Percentiles rank a stretch among this genome's conserved stretches.
Conservation (phyloP, 176 grass and related monocot genomes). For the Luzula sylvatica region DNA sequence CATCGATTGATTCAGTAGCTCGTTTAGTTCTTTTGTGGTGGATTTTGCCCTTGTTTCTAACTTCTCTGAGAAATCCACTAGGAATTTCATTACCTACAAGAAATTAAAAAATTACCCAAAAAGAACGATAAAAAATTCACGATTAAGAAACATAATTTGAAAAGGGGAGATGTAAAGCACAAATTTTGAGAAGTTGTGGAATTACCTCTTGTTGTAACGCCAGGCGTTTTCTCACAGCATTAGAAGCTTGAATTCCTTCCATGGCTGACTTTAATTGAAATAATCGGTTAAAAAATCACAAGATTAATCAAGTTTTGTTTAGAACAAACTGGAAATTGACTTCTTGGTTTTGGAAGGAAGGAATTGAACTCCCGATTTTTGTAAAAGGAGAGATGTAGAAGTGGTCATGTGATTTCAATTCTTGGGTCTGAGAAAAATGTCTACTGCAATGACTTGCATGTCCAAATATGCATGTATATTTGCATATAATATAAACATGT, state of each 20-base stretch:
- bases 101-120: constrained; percentile 3
- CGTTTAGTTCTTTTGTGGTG: constrained; percentile 35
- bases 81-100: constrained; percentile 45
- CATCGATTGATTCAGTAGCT: constrained; percentile 29
- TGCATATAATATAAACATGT: too few relatives aligned
- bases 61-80: constrained; percentile 49
- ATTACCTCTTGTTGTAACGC: constrained; percentile 29
- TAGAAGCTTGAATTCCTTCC: constrained; percentile 21
- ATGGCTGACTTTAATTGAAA: constrained; percentile 3
- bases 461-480: too few relatives aligned
- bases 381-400: too few relatives aligned
- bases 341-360: too few relatives aligned
- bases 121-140: constrained; percentile 7
- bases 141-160: not conserved
- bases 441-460: too few relatives aligned
- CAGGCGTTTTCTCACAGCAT: constrained; percentile 22
- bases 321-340: too few relatives aligned
- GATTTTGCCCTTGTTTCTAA: constrained; percentile 40
- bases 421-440: too few relatives aligned
- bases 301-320: not conserved
- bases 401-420: too few relatives aligned
- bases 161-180: too few relatives aligned
- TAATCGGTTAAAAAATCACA: not conserved
- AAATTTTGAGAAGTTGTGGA: not conserved
- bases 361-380: too few relatives aligned